Evolutionary conservation across 176 grass and related monocot genomes (phyloP), one percentile per base, ranked within the genome.

Genomic region (Tuctoria greenei): DNA sequence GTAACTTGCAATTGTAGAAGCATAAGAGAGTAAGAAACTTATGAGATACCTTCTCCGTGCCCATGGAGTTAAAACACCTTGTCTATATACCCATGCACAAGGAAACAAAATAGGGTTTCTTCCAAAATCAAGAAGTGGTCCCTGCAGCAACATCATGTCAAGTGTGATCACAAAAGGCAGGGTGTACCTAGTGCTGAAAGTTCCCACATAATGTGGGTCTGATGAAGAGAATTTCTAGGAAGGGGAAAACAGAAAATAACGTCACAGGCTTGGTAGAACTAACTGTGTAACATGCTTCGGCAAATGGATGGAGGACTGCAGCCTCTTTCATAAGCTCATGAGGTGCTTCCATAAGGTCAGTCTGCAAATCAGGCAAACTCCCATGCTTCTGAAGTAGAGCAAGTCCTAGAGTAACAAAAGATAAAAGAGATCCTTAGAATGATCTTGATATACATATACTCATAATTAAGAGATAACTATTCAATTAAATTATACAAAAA

Each of bases 31-130:
- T 31, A 7, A 60, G 43, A 43, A 18, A 16, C 40, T 79, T 64
- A 26, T 17, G 43, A 78, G 3, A 66, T 83, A 96, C 93, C 86
- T 92, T 80, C 82, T 84, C 58, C 95, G 86, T 10, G 84, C 75
- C 91, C 95, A 98, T 17, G 95, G 95, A 86, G 89, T 92, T 66
- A 98, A 87, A 83, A 84, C 73, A 35, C 95, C 95, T 92, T 98
- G 95, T 84, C 95, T 86, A 79, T 98, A 92, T 76, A 98, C 51
- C 95, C 95, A 98, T 73, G 91, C 91, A 73, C 95, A 98, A 25
- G 95, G 95, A 88, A 98, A 98, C 76, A 98, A 89, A 80, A 98
- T 84, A 40, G 91, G 95, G 54, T 98, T 98, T 81, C 95, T 87
- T 88, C 95, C 95, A 58, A 98, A 49, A 94, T 98, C 95, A 90